Evolutionary conservation across 441 rosid genomes (phyloP), one percentile per base, ranked within the genome.

Genomic region (Pelargonium fulgidum): DNA sequence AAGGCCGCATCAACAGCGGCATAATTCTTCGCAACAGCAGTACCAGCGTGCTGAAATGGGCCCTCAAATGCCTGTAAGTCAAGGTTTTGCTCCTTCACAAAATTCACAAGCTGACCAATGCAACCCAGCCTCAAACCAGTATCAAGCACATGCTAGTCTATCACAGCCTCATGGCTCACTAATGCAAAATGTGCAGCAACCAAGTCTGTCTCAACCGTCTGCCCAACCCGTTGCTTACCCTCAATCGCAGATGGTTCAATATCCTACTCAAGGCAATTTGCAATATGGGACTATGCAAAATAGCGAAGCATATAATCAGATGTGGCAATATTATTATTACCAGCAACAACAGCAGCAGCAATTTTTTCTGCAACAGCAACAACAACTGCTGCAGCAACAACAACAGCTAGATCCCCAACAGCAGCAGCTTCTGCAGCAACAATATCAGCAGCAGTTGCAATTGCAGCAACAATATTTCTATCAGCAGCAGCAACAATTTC

Each of bases 311-410:
- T 84, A 90, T 77, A 79, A 83, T 71, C 89, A 89, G 67, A 84
- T 83, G 87, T 90, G 89, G 92, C 98, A 90, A 70, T 82, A 88
- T 74, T 83, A 82, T 73, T 85, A 82, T 73, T 85, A 87, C 75
- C 85, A 90, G 80, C 75, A 72, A 16, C 85, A 87, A 56, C 89
- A 85, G 63, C 89, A 85, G 63, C 85, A 82, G 54, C 85, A 77
- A 67, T 82, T 81, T 69, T 69, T 75, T 69, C 68, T 76, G 72
- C 85, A 77, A 70, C 91, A 81, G 62, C 88, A 83, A 68, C 80
- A 76, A 36, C 68, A 75, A 29, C 81, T 79, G 64, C 76, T 75
- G 20, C 85, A 78, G 67, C 77, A 61, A 11, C 67, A 76, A 64
- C 78, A 76, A 64, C 78, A 74, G 45, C 83, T 82, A 2, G 62